Conservation (phyloP, 1,139 yeast species). For the Lodderomyces jiufengensis region DNA sequence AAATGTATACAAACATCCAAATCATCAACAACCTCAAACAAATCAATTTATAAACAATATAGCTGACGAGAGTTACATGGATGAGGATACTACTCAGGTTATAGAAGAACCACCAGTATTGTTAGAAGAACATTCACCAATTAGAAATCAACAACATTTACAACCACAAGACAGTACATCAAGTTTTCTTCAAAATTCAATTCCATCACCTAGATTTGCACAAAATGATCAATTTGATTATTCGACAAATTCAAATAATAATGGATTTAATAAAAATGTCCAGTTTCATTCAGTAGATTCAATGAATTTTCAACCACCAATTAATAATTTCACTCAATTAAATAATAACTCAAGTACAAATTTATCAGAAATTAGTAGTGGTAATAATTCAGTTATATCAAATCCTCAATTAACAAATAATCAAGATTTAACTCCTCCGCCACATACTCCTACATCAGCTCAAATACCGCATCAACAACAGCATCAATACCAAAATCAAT, state of each 20-base stretch:
- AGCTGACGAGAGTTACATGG: slow-evolving; percentile 38
- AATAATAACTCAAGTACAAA: slow-evolving; percentile 41
- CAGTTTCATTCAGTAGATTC: slow-evolving; percentile 40
- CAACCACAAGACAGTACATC: slow-evolving; percentile 6
- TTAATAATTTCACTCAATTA: slow-evolving; percentile 40
- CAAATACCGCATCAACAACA: slow-evolving; percentile 8
- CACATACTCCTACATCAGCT: slow-evolving; percentile 12
- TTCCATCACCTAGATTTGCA: slow-evolving; percentile 13
- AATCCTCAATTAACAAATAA: slow-evolving; percentile 13
- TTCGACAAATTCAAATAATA: slow-evolving; percentile 10
- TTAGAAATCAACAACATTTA: slow-evolving; percentile 13
- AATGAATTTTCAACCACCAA: slow-evolving; percentile 39
- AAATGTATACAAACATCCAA: slow-evolving; percentile 2
- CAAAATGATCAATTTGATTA: slow-evolving; percentile 8
- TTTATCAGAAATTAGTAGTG: slow-evolving; percentile 32
- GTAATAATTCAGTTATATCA: slow-evolving; percentile 26
- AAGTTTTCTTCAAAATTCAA: slow-evolving; percentile 2
- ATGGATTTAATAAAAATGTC: slow-evolving; percentile 11
- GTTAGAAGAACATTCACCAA: slow-evolving; percentile 17
- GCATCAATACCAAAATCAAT: slow-evolving; percentile 5
- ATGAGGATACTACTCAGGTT: slow-evolving; percentile 32
- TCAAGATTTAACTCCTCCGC: slow-evolving; percentile 16
- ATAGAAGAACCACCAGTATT: slow-evolving; percentile 18
- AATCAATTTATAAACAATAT: slow-evolving; percentile 10
- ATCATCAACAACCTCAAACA: slow-evolving; percentile 13